These are phyloP conservation scores for Pythium sukuiense DNA, from an alignment of 352 stramenopile genomes.

Conservation along the genomic window DNA sequence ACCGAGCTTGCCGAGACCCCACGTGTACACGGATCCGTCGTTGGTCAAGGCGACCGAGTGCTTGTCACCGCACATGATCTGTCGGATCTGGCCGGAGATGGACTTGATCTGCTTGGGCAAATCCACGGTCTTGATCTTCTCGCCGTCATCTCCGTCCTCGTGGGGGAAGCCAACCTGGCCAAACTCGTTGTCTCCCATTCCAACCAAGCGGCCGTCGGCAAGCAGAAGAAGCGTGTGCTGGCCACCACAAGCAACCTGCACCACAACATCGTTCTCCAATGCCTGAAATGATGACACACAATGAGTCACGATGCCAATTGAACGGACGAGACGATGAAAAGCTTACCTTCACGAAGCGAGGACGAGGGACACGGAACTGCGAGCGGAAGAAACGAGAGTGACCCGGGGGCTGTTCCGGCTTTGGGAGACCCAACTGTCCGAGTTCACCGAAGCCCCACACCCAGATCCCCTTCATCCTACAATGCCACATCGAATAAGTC, in stretches of 20 bases:
- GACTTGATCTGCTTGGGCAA: conserved; percentile 19
- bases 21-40: conserved; percentile 64
- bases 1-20: conserved; percentile 67
- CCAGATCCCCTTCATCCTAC: conserved; percentile 68
- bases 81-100: conserved; percentile 17
- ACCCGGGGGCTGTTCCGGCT: conserved; percentile 42
- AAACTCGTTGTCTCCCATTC: conserved; percentile 75
- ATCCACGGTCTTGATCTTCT: conserved; percentile 41
- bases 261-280: conserved; percentile 53
- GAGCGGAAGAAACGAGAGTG: conserved; percentile 83
- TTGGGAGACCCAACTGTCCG: conserved; percentile 68
- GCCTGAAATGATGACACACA: conserved; percentile 28
- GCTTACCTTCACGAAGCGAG: conserved; percentile 64
- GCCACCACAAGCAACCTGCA: conserved; percentile 61
- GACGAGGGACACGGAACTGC: conserved; percentile 70
- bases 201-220: conserved; percentile 56
- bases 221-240: conserved; percentile 74
- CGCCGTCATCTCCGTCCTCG: conserved; percentile 35
- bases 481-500: neutral
- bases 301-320: neutral
- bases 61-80: conserved; percentile 47
- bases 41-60: conserved; percentile 63
- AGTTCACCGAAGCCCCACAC: conserved; percentile 74
- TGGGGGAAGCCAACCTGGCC: conserved; percentile 57
- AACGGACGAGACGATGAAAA: neutral